Conservation (phyloP, 352 stramenopile species). For the Globisporangium cystogenes region DNA sequence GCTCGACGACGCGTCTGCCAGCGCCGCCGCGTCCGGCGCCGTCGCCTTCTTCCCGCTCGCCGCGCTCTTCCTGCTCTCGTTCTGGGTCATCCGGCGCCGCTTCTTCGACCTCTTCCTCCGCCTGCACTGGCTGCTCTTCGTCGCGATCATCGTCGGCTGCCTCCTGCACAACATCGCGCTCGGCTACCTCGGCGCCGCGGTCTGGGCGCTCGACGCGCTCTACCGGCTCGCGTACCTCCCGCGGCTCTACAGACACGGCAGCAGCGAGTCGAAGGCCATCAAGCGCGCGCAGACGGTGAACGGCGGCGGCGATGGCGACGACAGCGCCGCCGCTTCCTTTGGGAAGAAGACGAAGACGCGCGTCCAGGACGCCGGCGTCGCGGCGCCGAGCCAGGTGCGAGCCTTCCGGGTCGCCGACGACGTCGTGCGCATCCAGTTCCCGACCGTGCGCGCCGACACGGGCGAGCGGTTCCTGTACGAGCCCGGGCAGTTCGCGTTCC, state of each 20-base stretch:
- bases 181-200: constrained; percentile 24
- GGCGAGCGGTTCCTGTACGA: constrained; percentile 29
- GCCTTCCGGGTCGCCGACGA: constrained; percentile 23
- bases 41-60: neutral
- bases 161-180: constrained; percentile 35
- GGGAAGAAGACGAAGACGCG: neutral
- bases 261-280: neutral
- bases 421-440: constrained; percentile 45
- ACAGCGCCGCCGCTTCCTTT: too few species aligned
- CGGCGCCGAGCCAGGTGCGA: constrained; percentile 23
- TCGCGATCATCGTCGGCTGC: constrained; percentile 26
- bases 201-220: constrained; percentile 33
- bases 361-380: constrained; percentile 12
- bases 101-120: constrained; percentile 54
- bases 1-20: neutral
- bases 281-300: neutral
- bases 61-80: constrained; percentile 20
- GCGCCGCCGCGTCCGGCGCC: constrained; percentile 5
- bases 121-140: constrained; percentile 46
- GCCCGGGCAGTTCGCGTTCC: constrained; percentile 71
- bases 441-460: constrained; percentile 28
- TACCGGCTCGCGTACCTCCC: constrained; percentile 27
- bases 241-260: constrained; percentile 19
- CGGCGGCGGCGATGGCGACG: neutral
- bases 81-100: constrained; percentile 29